These are phyloP conservation scores for Drechslerella coelobrocha DNA, from an alignment of 2,329 filamentous ascomycete genomes.

Conservation along the genomic window DNA sequence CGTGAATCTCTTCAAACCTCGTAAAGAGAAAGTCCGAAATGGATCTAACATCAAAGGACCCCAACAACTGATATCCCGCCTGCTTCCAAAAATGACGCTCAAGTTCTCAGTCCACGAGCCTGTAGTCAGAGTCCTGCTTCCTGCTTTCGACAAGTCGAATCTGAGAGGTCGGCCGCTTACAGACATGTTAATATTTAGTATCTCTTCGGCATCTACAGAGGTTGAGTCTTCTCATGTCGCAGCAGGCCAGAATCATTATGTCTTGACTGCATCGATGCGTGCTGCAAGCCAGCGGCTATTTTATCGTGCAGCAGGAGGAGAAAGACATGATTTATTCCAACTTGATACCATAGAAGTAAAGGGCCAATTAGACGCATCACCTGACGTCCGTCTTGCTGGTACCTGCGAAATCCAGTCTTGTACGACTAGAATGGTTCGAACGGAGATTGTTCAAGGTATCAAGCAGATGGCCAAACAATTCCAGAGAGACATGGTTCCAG, in stretches of 20 bases:
- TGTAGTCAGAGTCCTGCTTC: slow-evolving; percentile 85
- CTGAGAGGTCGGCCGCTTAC: slow-evolving; percentile 76
- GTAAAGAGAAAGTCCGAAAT: slow-evolving; percentile 58
- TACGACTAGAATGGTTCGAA: slow-evolving; percentile 84
- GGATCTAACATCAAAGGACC: slow-evolving; percentile 56
- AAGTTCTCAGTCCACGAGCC: slow-evolving; percentile 98
- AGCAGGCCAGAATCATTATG: slow-evolving; percentile 84
- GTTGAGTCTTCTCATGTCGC: slow-evolving; percentile 94
- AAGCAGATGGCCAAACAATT: slow-evolving; percentile 89
- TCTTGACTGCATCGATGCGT: slow-evolving; percentile 79
- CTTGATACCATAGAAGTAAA: slow-evolving; percentile 90
- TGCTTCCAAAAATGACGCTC: slow-evolving; percentile 90
- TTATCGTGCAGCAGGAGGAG: slow-evolving; percentile 85
- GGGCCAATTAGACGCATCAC: slow-evolving; percentile 80
- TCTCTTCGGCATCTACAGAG: slow-evolving; percentile 91
- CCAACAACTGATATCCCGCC: slow-evolving; percentile 80
- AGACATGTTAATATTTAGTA: slow-evolving; percentile 91
- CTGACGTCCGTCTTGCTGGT: slow-evolving; percentile 81
- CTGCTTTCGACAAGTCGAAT: slow-evolving; percentile 70
- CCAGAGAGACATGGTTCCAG: slow-evolving; percentile 71
- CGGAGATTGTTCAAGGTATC: slow-evolving; percentile 90
- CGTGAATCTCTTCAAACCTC: slow-evolving; percentile 71
- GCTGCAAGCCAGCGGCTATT: slow-evolving; percentile 88
- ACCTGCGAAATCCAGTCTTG: slow-evolving; percentile 84
- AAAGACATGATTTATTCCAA: slow-evolving; percentile 83